Evolutionary conservation across 306 rosid species (phyloP), one percentile per base, ranked within the genome.

Genomic region (Quercus alba): DNA sequence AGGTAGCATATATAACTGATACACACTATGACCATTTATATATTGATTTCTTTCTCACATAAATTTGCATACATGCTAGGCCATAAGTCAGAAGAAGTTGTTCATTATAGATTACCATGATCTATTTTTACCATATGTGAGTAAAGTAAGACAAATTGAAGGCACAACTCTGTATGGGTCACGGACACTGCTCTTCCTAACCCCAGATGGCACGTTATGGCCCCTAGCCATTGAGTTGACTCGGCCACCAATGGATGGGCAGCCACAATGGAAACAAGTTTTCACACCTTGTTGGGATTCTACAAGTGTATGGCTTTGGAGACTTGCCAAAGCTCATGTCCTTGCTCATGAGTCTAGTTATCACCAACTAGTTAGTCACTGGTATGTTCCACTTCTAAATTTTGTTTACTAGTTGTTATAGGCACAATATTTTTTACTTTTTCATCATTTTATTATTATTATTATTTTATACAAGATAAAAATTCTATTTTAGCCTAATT

Each of bases 281-380:
- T 88, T 71, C 66, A 73, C 66, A 4, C 94, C 95, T 3, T 0
- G 72, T 6, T 92, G 91, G 91, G 83, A 92, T 73, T 80, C 97
- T 18, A 92, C 97, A 10, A 78, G 68, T 4, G 79, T 88, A 30
- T 94, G 97, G 98, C 94, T 94, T 12, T 94, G 98, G 98, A 88
- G 97, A 77, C 62, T 94, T 13, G 98, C 98, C 73, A 92, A 92
- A 83, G 81, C 92, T 70, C 98, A 94, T 77, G 89, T 92, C 68
- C 89, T 91, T 68, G 92, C 98, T 55, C 97, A 94, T 76, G 97
- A 94, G 77, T 76, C 95, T 49, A 94, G 97, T 52, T 81, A 83
- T 85, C 97, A 94, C 77, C 97, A 94, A 76, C 98, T 94, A 19
- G 90, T 90, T 62, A 88, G 82, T 77, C 98, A 94, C 73, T 94